These are phyloP conservation scores for Bacidia gigantensis DNA, from an alignment of 495 filamentous ascomycete species.

Conservation along the genomic window DNA sequence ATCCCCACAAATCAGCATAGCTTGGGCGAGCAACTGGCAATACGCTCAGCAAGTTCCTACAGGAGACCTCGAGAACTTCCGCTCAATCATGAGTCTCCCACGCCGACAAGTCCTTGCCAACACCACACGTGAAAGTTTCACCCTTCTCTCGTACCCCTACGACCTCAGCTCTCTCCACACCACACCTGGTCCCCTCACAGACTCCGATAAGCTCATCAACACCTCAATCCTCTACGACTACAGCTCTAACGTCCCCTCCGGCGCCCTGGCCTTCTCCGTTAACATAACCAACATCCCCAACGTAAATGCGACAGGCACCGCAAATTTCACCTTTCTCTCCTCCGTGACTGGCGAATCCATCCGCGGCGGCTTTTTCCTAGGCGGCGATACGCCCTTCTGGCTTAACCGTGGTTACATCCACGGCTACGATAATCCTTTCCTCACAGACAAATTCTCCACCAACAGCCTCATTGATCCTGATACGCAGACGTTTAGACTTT, in stretches of 20 bases:
- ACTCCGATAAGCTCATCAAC: constrained; percentile 22
- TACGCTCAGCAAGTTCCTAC: constrained; percentile 39
- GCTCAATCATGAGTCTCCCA: constrained; percentile 37
- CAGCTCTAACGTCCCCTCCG: constrained; percentile 23
- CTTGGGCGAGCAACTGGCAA: constrained; percentile 51
- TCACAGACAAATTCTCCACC: constrained; percentile 35
- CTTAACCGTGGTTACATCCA: constrained; percentile 29
- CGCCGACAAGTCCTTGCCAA: constrained; percentile 31
- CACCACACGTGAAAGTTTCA: constrained; percentile 28
- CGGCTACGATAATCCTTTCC: constrained; percentile 36
- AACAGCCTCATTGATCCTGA: constrained; percentile 22
- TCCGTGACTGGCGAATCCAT: constrained; percentile 33
- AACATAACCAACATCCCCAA: constrained; percentile 29
- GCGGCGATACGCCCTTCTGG: constrained; percentile 33
- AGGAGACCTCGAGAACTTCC: constrained; percentile 33
- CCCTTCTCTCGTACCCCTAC: constrained; percentile 29
- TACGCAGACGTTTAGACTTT: constrained; percentile 21
- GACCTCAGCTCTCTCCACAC: constrained; percentile 25
- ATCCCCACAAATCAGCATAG: constrained; percentile 32
- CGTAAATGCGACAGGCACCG: constrained; percentile 24
- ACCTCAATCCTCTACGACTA: constrained; percentile 28
- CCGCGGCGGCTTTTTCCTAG: constrained; percentile 32
- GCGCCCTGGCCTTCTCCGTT: constrained; percentile 33
- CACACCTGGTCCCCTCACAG: constrained; percentile 17
- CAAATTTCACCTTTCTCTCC: constrained; percentile 38